Percentiles rank a stretch among this genome's conserved stretches.
phyloP scores from a whole-genome alignment of 306 rosid genomes.

The Cotoneaster glaucophyllus region DNA sequence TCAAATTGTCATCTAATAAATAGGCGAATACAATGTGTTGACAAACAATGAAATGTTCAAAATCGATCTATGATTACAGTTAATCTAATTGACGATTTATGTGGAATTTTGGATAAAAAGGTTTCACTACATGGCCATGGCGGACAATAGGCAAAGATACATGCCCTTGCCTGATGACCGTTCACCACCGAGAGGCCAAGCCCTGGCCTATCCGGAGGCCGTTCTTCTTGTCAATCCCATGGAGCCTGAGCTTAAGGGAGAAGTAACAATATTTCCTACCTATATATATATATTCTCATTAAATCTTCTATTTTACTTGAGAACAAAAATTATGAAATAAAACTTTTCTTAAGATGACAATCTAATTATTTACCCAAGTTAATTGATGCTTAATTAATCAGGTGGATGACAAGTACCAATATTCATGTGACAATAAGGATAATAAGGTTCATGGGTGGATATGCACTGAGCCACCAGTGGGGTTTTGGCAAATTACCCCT shows the following conservation, averaged over 20 bases:
- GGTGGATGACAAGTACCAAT: slow-evolving; percentile 49
- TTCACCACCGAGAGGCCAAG: slow-evolving; percentile 33
- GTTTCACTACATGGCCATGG: slow-evolving; percentile 40
- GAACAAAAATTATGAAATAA: neutral
- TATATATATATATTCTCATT: neutral
- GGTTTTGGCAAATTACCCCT: slow-evolving; percentile 29
- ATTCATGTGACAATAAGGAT: slow-evolving; percentile 37
- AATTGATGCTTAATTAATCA: neutral
- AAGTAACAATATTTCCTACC: slow-evolving; percentile 12
- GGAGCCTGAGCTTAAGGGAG: slow-evolving; percentile 37
- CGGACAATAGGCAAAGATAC: slow-evolving; percentile 31
- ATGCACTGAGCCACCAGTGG: slow-evolving; percentile 26
- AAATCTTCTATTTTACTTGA: neutral
- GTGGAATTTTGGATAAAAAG: slow-evolving; percentile 8
- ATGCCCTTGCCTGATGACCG: slow-evolving; percentile 47
- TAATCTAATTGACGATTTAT: neutral
- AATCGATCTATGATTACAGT: too few species aligned
- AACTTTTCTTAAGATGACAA: neutral
- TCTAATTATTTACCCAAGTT: neutral
- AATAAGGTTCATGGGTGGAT: slow-evolving; percentile 40
- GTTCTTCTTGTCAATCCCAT: slow-evolving; percentile 33
- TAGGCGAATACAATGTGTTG: too few species aligned
- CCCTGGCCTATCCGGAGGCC: slow-evolving; percentile 44
- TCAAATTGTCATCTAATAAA: too few species aligned
- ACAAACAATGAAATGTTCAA: too few species aligned